phyloP scores from a whole-genome alignment of 139 green algal species.

The Chlamydomonas eustigma region DNA sequence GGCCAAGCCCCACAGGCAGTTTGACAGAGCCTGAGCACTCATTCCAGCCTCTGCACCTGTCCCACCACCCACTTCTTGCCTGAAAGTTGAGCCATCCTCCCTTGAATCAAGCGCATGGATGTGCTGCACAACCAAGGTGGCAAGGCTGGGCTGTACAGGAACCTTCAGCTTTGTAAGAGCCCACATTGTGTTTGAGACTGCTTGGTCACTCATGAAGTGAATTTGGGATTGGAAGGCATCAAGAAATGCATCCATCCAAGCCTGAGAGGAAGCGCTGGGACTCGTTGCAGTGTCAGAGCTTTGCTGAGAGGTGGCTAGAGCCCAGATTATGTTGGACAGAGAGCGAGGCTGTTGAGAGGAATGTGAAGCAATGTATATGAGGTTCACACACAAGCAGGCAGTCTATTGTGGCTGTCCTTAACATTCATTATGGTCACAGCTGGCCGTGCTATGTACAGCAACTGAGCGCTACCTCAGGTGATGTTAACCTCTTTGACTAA shows the following conservation, averaged over 20 bases:
- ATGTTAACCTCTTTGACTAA: no score
- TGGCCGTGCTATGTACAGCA: no score
- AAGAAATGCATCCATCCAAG: neutral
- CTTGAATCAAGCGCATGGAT: neutral
- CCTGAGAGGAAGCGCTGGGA: no score
- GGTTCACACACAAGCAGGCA: no score
- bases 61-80: neutral
- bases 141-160: neutral
- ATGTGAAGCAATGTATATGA: no score
- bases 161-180: constrained; percentile 12
- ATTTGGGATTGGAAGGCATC: neutral
- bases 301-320: constrained; percentile 7
- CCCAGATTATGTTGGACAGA: constrained; percentile 15
- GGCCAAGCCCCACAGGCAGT: constrained; percentile 25
- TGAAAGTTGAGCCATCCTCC: no score
- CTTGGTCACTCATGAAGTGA: neutral
- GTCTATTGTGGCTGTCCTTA: no score
- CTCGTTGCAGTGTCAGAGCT: neutral
- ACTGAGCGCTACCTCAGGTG: no score
- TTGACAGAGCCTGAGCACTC: constrained; percentile 12
- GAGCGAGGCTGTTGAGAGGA: neutral
- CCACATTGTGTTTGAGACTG: constrained; percentile 18
- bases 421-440: no score
- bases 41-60: neutral
- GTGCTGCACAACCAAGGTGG: neutral